phyloP scores from a whole-genome alignment of 768 basidiomycete species.

The Dentipellis fragilis region DNA sequence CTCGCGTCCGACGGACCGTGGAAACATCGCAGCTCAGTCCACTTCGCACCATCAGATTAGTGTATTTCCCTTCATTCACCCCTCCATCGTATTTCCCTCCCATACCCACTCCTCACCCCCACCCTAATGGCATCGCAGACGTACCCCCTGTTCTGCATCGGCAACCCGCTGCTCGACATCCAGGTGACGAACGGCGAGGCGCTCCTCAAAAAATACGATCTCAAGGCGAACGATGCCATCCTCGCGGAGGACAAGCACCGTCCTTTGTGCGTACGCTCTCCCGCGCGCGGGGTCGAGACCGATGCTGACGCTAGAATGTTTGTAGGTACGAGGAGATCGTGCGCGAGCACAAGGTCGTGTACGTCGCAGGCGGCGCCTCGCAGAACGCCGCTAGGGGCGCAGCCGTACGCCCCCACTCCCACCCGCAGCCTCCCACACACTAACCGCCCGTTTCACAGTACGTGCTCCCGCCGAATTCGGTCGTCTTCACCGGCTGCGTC shows the following conservation, averaged over 20 bases:
- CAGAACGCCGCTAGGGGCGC: slow-evolving; percentile 97
- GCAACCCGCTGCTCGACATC: slow-evolving; percentile 95
- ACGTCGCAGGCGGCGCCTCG: slow-evolving; percentile 94
- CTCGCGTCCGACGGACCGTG: too few relatives aligned
- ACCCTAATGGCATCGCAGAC: slow-evolving; percentile 31
- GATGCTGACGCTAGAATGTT: background rate
- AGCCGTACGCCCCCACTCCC: slow-evolving; percentile 50
- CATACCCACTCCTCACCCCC: too few relatives aligned
- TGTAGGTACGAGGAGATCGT: slow-evolving; percentile 83
- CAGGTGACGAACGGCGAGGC: slow-evolving; percentile 82
- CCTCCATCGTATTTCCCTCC: too few relatives aligned
- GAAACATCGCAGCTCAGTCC: too few relatives aligned
- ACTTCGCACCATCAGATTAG: too few relatives aligned
- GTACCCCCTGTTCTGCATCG: slow-evolving; percentile 78
- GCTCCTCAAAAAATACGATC: slow-evolving; percentile 78
- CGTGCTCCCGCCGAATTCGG: slow-evolving; percentile 75
- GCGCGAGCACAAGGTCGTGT: slow-evolving; percentile 64
- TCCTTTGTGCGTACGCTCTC: slow-evolving; percentile 45
- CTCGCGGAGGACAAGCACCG: slow-evolving; percentile 82
- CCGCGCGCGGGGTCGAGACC: background rate
- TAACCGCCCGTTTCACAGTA: slow-evolving; percentile 46
- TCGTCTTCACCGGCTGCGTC: slow-evolving; percentile 89
- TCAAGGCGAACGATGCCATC: slow-evolving; percentile 94
- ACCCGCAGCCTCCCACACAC: background rate
- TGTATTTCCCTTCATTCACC: too few relatives aligned